These are phyloP conservation scores for Neurospora africana DNA, from an alignment of 495 filamentous ascomycete genomes.

Conservation along the genomic window DNA sequence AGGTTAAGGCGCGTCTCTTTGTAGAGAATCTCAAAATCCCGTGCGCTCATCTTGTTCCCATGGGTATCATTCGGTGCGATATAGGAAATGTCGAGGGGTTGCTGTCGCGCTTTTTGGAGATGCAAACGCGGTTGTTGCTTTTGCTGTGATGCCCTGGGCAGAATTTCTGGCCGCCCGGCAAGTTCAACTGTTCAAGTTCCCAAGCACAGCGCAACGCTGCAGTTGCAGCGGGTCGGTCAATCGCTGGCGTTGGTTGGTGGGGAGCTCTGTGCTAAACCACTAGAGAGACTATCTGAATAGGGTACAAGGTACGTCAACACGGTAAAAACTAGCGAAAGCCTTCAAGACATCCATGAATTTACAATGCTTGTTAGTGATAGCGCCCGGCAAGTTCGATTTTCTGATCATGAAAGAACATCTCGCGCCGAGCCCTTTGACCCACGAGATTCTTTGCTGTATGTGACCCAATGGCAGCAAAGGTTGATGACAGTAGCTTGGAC, in stretches of 20 bases:
- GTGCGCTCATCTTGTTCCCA: conserved; percentile 34
- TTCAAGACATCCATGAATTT: background rate
- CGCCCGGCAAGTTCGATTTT: too few species aligned
- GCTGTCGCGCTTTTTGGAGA: conserved; percentile 15
- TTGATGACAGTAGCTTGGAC: background rate
- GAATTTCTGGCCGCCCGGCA: conserved; percentile 17
- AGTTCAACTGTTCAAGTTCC: conserved; percentile 10
- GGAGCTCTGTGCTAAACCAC: background rate
- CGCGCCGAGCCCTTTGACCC: too few species aligned
- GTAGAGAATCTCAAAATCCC: conserved; percentile 47
- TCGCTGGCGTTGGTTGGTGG: background rate
- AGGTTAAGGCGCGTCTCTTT: conserved; percentile 80
- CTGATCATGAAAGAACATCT: too few species aligned
- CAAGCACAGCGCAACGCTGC: background rate
- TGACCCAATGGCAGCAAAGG: background rate
- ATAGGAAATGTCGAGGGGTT: conserved; percentile 5
- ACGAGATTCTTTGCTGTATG: too few species aligned
- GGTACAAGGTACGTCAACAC: background rate
- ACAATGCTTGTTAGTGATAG: background rate
- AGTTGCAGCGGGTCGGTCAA: background rate
- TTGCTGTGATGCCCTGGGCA: conserved; percentile 8
- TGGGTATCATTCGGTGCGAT: conserved; percentile 16
- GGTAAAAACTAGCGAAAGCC: background rate
- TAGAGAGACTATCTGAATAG: background rate
- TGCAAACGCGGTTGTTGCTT: conserved; percentile 15